Evolutionary conservation across 1,139 yeast genomes (phyloP), one percentile per base, ranked within the genome.

Genomic region (Kurtzmaniella quercitrusa): DNA sequence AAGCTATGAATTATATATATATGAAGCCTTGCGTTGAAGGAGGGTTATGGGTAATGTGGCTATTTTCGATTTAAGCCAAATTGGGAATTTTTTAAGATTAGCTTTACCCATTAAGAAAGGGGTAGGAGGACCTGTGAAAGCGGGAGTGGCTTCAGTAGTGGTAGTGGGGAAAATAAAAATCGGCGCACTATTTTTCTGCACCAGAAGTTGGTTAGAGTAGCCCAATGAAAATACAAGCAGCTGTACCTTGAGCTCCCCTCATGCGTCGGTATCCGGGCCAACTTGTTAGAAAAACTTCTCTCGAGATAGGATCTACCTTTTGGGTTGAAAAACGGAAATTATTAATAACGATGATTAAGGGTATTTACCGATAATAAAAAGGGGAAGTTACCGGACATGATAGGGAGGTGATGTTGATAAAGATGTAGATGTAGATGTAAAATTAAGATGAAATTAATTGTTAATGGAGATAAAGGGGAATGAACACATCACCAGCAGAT

Each of bases 71-170:
- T 40, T 40, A 40, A 23, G 34, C 42, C 42, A 6, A 25, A 34
- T 36, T 18, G 15, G 43, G 45, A 39, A 43, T 34, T 25, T 37
- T 39, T 43, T 34, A 42, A 42, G 45, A 42, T 42, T 42, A 34
- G 39, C 15, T n/a, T 10, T 19, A 29, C 42, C 40, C 29, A 37
- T 7, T 19, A 37, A 21, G 38, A 33, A 37, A 37, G 45, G 42
- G 45, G 45, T 39, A 42, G 45, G 45, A 42, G 45, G 41, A 14
- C 40, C 34, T 27, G 16, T 27, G 14, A 8, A 16, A 21, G 16
- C 33, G 16, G 38, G 38, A 36, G 15, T 19, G 31, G 31, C 31
- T n/a, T 27, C 31, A 6, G 5, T 27, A 10, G 12, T 27, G 14
- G 10, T n/a, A 27, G 31, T 7, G 31, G 31, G 31, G 31, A 27